Evolutionary conservation across 2,329 filamentous ascomycete genomes (phyloP).

Genomic region (Fusarium chaquense): DNA sequence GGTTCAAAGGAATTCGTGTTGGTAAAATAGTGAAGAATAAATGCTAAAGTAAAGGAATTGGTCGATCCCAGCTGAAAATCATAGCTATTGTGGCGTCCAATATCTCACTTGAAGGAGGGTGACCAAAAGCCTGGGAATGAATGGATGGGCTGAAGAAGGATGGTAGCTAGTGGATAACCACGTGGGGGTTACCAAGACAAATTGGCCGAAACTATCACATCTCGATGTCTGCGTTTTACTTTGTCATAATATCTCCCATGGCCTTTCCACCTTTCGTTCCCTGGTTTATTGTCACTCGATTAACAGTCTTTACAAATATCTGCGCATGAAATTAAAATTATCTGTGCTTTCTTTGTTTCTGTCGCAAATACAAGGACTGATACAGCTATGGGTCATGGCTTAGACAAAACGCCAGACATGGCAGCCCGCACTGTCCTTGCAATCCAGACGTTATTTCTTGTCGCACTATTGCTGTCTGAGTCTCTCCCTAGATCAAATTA

Average conservation of each 20-base stretch:
- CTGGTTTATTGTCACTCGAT: not conserved
- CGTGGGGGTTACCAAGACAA: conserved; percentile 33
- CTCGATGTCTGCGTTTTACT: conserved; percentile 43
- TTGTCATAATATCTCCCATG: conserved; percentile 32
- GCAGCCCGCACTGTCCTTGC: conserved; percentile 50
- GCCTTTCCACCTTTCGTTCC: not conserved
- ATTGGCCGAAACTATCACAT: conserved; percentile 18
- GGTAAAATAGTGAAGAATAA: rapidly evolving
- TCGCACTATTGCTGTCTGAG: conserved; percentile 14
- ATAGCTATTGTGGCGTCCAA: conserved; percentile 23
- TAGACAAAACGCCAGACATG: conserved; percentile 44
- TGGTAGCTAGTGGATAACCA: conserved; percentile 29
- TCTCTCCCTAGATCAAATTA: conserved; percentile 11
- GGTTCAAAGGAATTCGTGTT: not conserved
- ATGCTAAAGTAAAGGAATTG: rapidly evolving
- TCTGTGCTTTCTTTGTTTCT: not conserved
- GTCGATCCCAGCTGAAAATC: not conserved
- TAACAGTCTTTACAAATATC: not conserved
- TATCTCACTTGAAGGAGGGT: conserved; percentile 19
- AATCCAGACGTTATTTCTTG: conserved; percentile 50
- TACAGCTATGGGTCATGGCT: conserved; percentile 21
- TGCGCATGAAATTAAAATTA: not conserved
- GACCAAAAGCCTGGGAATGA: conserved; percentile 13
- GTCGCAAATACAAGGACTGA: not conserved
- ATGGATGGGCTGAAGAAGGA: conserved; percentile 21